Conservation (phyloP, 805 yeast genomes). For the Kazachstania taianensis region DNA sequence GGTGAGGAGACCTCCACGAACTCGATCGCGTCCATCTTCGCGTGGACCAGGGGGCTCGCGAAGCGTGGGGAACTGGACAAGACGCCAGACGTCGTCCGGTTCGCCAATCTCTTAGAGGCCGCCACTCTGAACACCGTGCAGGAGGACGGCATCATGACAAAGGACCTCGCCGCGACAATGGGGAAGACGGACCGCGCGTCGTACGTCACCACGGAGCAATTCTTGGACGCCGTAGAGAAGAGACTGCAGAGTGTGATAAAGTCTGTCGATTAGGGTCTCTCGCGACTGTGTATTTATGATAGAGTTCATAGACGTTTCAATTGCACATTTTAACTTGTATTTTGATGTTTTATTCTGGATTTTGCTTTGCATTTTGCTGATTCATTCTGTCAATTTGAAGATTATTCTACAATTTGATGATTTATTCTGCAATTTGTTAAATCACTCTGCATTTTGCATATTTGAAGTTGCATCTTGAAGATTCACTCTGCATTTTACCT, state of each 20-base stretch:
- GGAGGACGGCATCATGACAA: constrained; percentile 69
- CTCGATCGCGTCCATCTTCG: constrained; percentile 77
- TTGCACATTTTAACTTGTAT: too few species aligned
- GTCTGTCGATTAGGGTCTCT: constrained; percentile 23
- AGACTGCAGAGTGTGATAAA: constrained; percentile 34
- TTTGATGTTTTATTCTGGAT: too few species aligned
- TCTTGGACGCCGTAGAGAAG: constrained; percentile 65
- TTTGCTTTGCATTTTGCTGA: too few species aligned
- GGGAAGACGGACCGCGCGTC: constrained; percentile 51
- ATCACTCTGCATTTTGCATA: too few species aligned
- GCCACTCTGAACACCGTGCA: constrained; percentile 67
- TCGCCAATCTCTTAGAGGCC: constrained; percentile 54
- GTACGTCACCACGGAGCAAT: constrained; percentile 66
- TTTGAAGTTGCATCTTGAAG: too few species aligned
- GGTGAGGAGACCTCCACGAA: constrained; percentile 79
- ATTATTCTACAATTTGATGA: too few species aligned
- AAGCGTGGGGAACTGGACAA: constrained; percentile 71
- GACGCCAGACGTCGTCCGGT: constrained; percentile 60
- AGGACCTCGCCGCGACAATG: constrained; percentile 66
- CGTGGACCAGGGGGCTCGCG: constrained; percentile 77
- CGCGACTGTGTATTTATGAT: too few species aligned
- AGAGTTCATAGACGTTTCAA: too few species aligned
- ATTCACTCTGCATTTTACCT: too few species aligned
- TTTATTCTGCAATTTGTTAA: too few species aligned
- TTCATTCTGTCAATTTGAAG: too few species aligned